Base-by-base conservation (phyloP, 208 protist genomes). In the Blastocrithidia nonstop region DNA sequence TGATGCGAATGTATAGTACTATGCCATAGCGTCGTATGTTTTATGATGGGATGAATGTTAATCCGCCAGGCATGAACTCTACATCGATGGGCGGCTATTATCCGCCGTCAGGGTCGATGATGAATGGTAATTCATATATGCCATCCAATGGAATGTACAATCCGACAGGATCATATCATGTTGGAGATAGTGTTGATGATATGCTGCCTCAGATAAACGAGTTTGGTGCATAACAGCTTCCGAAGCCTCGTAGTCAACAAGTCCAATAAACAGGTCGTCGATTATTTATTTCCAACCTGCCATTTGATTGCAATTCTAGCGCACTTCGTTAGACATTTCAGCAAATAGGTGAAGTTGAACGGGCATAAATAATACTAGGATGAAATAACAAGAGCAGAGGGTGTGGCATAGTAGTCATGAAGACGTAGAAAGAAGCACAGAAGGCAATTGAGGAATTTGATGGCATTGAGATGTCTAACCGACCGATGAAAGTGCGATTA, bases 401-500 rank as follows among this genome's bases (percentile, higher is more conserved):
- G 16, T 73, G 79, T 66, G 79, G 73, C 20, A 77, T 80, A 40
- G 67, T 88, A 9, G 70, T 82, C 17, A 84, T 88, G 73, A 72
- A 66, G 54, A 63, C 65, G 21, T 62, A 67, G 37, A 60, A 75
- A 4, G 72, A 88, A 54, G 62, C 79, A 3, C 61, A 52, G 38
- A 33, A 76, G 29, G 79, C 79, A 2, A 82, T 88, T 64, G 61
- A 50, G 6, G 79, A 88, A 61, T 88, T 88, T 57, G 79, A 88
- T 33, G 74, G 73, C 24, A 81, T 88, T 53, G 72, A 80, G 54
- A 88, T 88, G 79, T 73, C 73, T 7, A 71, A 64, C 55, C 52
- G 79, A 29, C 65, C 74, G 5, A 88, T 88, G 79, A 77, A 76
- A 54, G 79, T 88, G 22, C 71, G 72, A 20, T 53, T 84, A 6